Base-by-base conservation (phyloP, 1,284 basidiomycete species). In the Rhodotorula sp. region DNA sequence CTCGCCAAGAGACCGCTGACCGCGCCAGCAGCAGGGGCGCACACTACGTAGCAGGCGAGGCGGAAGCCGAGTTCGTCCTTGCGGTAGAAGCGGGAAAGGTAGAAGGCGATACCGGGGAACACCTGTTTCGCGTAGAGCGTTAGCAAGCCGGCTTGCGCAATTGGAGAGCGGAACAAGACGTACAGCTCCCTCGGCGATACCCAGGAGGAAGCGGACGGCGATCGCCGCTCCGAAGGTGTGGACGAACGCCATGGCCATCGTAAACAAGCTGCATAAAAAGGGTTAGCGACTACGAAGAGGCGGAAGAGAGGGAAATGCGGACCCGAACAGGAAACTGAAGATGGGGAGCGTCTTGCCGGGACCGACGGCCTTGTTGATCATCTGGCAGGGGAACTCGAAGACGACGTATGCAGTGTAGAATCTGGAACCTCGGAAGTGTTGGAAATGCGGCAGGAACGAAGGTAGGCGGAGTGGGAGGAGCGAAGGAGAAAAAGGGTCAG, bases 381-480 rank as follows among this genome's bases (percentile, higher is more conserved):
- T 78, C 73, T 87, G 88, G 20, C 84, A 85, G 4, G 87, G 87
- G 24, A 89, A 77, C 72, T 88, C 87, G 32, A 76, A 77, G 20
- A 80, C 77, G 53, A 87, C 85, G 72, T 88, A 89, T 1, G 87
- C 86, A 24, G 86, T 85, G 66, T 71, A 77, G 70, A 51, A 49
- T 24, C 17, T 30, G 17, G 3, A 36, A 19, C n/a, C 22, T 2
- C 29, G 27, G 19, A 20, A 9, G n/a, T 22, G 48, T 15, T 22
- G 22, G 54, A 17, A n/a, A 52, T n/a, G 30, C 24, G n/a, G 44
- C n/a, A 30, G 13, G 15, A 6, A 0, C 24, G 19, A 9, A 5
- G 27, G 58, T 1, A 15, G 10, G n/a, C 20, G 27, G 27, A 30
- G 46, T 9, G 27, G 11, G 29, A 32, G 29, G 29, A 30, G 27